These are phyloP conservation scores for Euphorbia celastroides DNA, from an alignment of 441 rosid species.

Conservation along the genomic window DNA sequence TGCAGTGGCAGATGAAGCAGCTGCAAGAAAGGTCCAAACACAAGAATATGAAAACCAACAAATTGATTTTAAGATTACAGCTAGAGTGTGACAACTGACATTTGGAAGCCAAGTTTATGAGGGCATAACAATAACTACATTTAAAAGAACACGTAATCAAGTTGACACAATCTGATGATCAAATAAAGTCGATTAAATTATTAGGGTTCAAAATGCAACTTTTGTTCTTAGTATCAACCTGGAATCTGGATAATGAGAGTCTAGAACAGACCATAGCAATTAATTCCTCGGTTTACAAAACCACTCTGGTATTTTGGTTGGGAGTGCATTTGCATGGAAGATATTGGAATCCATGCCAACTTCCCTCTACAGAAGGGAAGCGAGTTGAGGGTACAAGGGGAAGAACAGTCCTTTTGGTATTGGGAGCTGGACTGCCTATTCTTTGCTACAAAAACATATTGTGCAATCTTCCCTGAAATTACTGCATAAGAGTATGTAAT, in stretches of 20 bases:
- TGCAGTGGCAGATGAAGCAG: constrained; percentile 50
- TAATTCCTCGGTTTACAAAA: constrained; percentile 50
- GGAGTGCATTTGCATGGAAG: constrained; percentile 64
- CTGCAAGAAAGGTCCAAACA: constrained; percentile 38
- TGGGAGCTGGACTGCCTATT: constrained; percentile 64
- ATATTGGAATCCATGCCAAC: constrained; percentile 62
- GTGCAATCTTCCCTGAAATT: constrained; percentile 73
- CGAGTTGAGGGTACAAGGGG: constrained; percentile 46
- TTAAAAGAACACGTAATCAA: constrained; percentile 4
- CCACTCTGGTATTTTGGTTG: constrained; percentile 48
- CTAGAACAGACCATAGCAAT: constrained; percentile 97
- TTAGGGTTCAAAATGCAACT: constrained; percentile 10
- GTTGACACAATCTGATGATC: neutral
- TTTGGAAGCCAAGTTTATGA: neutral
- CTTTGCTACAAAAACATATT: constrained; percentile 73
- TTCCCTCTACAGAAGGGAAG: constrained; percentile 78
- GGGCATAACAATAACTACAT: neutral
- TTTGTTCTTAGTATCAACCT: constrained; percentile 51
- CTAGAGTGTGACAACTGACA: neutral
- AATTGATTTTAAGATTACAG: neutral
- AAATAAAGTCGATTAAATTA: neutral
- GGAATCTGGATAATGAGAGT: constrained; percentile 52
- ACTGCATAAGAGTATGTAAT: constrained; percentile 55
- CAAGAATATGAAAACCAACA: constrained; percentile 10
- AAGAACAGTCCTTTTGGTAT: constrained; percentile 48